Percentiles rank a stretch among this genome's conserved stretches.
Evolutionary conservation across 768 basidiomycete genomes (phyloP).

Genomic region (Mycena metata): DNA sequence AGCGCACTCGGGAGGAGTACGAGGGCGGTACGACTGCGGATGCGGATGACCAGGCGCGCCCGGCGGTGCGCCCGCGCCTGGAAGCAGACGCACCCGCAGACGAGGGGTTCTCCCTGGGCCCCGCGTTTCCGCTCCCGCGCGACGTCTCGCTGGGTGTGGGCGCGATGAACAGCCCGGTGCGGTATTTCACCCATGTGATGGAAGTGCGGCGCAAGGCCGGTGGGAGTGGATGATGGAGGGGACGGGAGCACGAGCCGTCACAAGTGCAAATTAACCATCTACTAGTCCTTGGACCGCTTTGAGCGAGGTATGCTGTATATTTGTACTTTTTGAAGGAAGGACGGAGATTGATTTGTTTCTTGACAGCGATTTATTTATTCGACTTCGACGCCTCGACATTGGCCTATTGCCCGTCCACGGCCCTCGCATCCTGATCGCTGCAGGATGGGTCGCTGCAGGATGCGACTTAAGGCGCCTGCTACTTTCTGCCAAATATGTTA

Average conservation of each 20-base stretch:
- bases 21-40: not conserved
- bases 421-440: no score
- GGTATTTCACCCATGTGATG: not conserved
- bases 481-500: no score
- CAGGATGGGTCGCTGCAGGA: no score
- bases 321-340: no score
- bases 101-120: constrained; percentile 5
- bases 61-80: not conserved
- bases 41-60: not conserved
- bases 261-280: not conserved
- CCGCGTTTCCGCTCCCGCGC: not conserved
- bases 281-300: no score
- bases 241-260: not conserved
- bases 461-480: no score
- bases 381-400: no score
- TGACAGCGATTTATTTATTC: no score
- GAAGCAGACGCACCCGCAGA: not conserved
- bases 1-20: constrained; percentile 20
- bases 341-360: no score
- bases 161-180: constrained; percentile 20
- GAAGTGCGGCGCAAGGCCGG: constrained; percentile 9
- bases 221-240: not conserved
- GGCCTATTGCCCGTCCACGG: no score
- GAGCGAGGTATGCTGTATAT: no score
- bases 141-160: not conserved